Evolutionary conservation across 768 basidiomycete species (phyloP), one percentile per base, ranked within the genome.

Genomic region (Hypholoma sublateritium): DNA sequence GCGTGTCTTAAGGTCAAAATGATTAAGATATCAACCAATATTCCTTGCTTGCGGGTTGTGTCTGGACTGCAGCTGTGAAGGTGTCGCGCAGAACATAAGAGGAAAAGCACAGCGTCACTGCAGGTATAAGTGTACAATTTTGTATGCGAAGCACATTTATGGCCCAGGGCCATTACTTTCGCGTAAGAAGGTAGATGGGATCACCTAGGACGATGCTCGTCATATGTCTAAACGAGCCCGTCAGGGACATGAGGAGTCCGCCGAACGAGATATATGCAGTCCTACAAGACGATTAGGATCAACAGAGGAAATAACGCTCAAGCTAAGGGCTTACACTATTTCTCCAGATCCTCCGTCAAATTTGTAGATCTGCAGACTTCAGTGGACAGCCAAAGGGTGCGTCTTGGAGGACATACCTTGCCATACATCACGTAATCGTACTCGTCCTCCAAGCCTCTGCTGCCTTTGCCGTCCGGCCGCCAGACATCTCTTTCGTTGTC

Each of bases 391-490:
- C 47, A 32, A 19, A 25, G 25, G 11, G 19, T 16, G 2, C 42
- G 36, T 42, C 37, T 28, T 39, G 53, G 19, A 51, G 43, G 19
- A 64, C 80, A 56, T 62, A 95, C 94, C 86, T 95, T 98, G 32
- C 96, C 96, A 70, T 93, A 95, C 95, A 98, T 98, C 62, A 99
- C 96, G 77, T 98, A 99, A 67, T 98, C 95, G 67, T 94, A 99
- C 62, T 98, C 95, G 57, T 94, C 90, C 61, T 98, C 96, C 24
- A 99, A 70, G 11, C 87, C 95, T 55, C 66, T 80, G 62, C 79
- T 81, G 13, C 83, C 92, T 72, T 87, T 94, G 36, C 87, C 88
- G 67, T 92, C 91, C 50, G 92, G 92, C 66, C 92, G 75, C 92
- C 92, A 94, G 16, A 88, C 82, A 67, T 90, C 81, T 54, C 86